Percentiles rank a stretch among this genome's conserved stretches.
Evolutionary conservation across 345 rosid species (phyloP).

Genomic region (Populus ilicifolia): DNA sequence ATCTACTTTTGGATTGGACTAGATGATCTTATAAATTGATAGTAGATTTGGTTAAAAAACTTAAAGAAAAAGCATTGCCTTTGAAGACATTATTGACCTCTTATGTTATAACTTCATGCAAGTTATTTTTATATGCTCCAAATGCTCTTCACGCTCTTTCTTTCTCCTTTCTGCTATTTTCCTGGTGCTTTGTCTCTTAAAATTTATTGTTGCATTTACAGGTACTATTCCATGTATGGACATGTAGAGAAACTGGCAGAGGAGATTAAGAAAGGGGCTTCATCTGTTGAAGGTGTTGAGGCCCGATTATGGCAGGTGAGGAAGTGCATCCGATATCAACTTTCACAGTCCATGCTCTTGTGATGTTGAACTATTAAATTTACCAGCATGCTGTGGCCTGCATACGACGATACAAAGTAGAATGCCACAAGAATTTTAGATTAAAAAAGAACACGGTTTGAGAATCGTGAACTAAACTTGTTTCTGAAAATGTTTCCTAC

Average conservation of each 20-base stretch:
- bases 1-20: background rate
- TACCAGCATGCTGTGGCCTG: background rate
- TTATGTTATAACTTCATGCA: background rate
- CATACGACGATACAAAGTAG: background rate
- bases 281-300: slow-evolving; percentile 94
- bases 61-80: background rate
- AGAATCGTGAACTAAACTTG: background rate
- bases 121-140: background rate
- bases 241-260: slow-evolving; percentile 91
- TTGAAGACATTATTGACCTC: background rate
- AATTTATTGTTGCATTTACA: slow-evolving; percentile 25
- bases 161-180: background rate
- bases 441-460: background rate
- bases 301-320: slow-evolving; percentile 89
- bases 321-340: background rate
- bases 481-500: background rate
- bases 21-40: background rate
- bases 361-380: slow-evolving; percentile 5
- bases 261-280: slow-evolving; percentile 87
- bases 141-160: background rate
- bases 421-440: background rate
- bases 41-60: background rate
- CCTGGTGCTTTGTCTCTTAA: background rate
- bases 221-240: slow-evolving; percentile 97
- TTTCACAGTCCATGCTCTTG: background rate